Evolutionary conservation across 257 asterid genomes (phyloP).

Genomic region (Plectranthus barbatus): DNA sequence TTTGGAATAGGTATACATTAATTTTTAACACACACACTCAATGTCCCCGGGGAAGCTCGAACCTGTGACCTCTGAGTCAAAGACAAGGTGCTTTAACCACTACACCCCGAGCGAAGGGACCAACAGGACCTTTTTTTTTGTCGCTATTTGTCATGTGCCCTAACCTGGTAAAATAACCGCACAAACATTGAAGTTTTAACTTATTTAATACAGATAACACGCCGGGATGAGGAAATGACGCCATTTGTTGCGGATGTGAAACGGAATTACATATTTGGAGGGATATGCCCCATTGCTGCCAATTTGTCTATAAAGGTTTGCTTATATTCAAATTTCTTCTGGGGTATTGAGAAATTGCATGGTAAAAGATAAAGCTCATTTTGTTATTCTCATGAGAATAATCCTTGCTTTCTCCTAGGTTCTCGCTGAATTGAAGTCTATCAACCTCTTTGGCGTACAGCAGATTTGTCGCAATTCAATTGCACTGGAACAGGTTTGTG

Average conservation of each 20-base stretch:
- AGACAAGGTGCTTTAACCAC: too few relatives aligned
- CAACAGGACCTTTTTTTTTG: too few relatives aligned
- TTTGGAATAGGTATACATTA: too few relatives aligned
- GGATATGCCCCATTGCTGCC: conserved; percentile 81
- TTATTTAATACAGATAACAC: conserved; percentile 61
- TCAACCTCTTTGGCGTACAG: conserved; percentile 98
- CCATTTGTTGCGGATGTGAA: conserved; percentile 78
- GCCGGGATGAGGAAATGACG: conserved; percentile 94
- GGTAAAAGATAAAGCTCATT: neutral
- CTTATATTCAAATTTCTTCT: conserved; percentile 16
- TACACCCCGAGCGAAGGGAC: too few relatives aligned
- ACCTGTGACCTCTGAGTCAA: too few relatives aligned
- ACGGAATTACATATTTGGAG: conserved; percentile 93
- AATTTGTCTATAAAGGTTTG: conserved; percentile 77
- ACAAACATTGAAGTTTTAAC: neutral
- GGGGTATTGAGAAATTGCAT: neutral
- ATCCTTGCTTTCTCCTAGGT: conserved; percentile 42
- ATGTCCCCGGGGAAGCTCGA: too few relatives aligned
- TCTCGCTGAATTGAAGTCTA: conserved; percentile 80
- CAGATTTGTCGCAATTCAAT: conserved; percentile 97
- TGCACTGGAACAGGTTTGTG: conserved; percentile 90
- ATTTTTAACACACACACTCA: too few relatives aligned
- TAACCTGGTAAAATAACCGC: conserved; percentile 6
- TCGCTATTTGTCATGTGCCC: conserved; percentile 6
- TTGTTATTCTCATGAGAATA: conserved; percentile 13